A percentile compares a stretch with the other conserved stretches of the same genome.
Evolutionary conservation across 2,329 filamentous ascomycete genomes (phyloP).

Genomic region (Ascochyta fabae): DNA sequence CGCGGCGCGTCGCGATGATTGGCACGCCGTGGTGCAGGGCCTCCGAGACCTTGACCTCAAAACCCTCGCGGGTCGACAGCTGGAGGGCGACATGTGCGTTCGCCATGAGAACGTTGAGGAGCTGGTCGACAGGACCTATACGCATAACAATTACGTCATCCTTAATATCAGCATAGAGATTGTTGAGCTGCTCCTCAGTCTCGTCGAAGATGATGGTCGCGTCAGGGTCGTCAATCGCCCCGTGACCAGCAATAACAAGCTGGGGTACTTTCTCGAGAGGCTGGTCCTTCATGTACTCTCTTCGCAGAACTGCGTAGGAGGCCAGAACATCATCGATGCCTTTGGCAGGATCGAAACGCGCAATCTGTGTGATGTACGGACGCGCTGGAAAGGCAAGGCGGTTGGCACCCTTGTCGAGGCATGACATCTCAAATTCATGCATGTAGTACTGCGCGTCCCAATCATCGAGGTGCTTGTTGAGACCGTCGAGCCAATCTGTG

Average conservation of each 20-base stretch:
- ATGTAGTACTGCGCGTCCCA: constrained; percentile 78
- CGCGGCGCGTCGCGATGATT: constrained; percentile 75
- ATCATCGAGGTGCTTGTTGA: constrained; percentile 75
- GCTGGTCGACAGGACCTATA: constrained; percentile 77
- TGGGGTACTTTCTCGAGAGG: constrained; percentile 65
- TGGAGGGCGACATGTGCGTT: constrained; percentile 77
- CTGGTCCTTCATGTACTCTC: constrained; percentile 62
- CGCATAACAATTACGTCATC: constrained; percentile 76
- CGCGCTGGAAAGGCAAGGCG: constrained; percentile 65
- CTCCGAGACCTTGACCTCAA: constrained; percentile 87
- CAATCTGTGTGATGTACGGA: constrained; percentile 80
- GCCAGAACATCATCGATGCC: constrained; percentile 80
- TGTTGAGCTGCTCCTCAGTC: constrained; percentile 71
- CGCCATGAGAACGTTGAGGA: constrained; percentile 77
- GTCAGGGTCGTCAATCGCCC: constrained; percentile 82
- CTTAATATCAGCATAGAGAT: constrained; percentile 56
- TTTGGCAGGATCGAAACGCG: constrained; percentile 83
- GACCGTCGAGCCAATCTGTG: constrained; percentile 82
- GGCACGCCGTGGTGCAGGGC: constrained; percentile 81
- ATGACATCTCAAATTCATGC: constrained; percentile 72
- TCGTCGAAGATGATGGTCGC: constrained; percentile 74
- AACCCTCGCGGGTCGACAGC: constrained; percentile 81
- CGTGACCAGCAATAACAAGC: constrained; percentile 78
- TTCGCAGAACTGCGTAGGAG: constrained; percentile 75
- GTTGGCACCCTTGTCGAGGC: constrained; percentile 65